phyloP scores from a whole-genome alignment of 2,329 filamentous ascomycete genomes.

The Fusarium austroafricanum region DNA sequence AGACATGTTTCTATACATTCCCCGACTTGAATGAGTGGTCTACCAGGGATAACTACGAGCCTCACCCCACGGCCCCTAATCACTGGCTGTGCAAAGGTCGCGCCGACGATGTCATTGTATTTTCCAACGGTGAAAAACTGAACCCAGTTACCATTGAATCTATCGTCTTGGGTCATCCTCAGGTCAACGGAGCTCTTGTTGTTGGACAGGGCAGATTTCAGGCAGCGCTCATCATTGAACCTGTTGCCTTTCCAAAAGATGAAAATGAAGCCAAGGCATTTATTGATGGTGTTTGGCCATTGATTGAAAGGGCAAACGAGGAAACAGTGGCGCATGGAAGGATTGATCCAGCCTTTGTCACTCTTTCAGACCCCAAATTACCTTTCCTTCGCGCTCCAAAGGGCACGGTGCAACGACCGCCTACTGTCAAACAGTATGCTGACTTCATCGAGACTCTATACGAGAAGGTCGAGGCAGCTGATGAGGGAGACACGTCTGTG shows the following conservation, averaged over 20 bases:
- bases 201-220: neutral
- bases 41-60: slow-evolving; percentile 1
- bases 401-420: neutral
- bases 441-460: neutral
- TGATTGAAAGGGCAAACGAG: neutral
- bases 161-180: neutral
- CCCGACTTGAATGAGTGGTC: slow-evolving; percentile 11
- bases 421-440: neutral
- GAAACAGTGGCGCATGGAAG: slow-evolving; percentile 1
- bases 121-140: neutral
- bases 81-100: slow-evolving; percentile 11
- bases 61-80: neutral
- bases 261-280: neutral
- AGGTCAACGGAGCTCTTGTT: neutral
- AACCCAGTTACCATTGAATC: slow-evolving; percentile 8
- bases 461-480: neutral
- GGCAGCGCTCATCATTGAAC: slow-evolving; percentile 13
- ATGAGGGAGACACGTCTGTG: fast-evolving
- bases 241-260: neutral
- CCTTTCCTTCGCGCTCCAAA: neutral
- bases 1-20: neutral
- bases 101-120: slow-evolving; percentile 8
- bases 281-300: neutral
- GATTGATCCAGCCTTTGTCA: neutral
- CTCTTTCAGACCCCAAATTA: neutral